Evolutionary conservation across 2,329 filamentous ascomycete species (phyloP).

Genomic region (Fusarium sp.): DNA sequence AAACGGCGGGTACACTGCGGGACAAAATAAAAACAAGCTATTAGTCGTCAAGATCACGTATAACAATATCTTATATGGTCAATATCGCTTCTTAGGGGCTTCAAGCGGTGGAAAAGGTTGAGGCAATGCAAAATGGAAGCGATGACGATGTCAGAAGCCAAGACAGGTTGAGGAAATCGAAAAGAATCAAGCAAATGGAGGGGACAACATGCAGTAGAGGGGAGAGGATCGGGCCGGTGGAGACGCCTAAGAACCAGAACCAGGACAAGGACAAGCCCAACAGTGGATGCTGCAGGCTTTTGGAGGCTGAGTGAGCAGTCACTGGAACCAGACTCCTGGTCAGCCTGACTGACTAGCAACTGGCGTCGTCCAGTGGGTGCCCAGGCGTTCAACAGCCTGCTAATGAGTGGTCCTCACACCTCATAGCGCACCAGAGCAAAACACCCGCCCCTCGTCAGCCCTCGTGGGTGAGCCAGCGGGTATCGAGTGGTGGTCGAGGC

Average conservation of each 20-base stretch:
- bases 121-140: constrained; percentile 30
- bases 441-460: constrained; percentile 35
- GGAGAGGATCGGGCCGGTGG: constrained; percentile 44
- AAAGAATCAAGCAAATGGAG: constrained; percentile 45
- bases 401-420: constrained; percentile 38
- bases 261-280: constrained; percentile 37
- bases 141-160: constrained; percentile 45
- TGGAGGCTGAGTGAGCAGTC: constrained; percentile 31
- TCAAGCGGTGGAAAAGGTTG: constrained; percentile 12
- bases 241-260: constrained; percentile 30
- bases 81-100: constrained; percentile 22
- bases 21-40: constrained; percentile 39
- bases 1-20: constrained; percentile 34
- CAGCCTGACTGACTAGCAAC: constrained; percentile 43
- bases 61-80: constrained; percentile 21
- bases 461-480: constrained; percentile 40
- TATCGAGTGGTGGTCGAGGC: constrained; percentile 35
- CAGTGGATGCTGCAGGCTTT: constrained; percentile 27
- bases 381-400: constrained; percentile 39
- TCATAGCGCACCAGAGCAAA: constrained; percentile 16
- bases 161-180: constrained; percentile 40
- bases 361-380: constrained; percentile 37
- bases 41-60: constrained; percentile 40
- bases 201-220: constrained; percentile 38
- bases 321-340: constrained; percentile 35